A percentile compares a stretch with the other conserved stretches of the same genome.
These are phyloP conservation scores for Bruguiera parviflora DNA, from an alignment of 345 rosid species.

Conservation along the genomic window DNA sequence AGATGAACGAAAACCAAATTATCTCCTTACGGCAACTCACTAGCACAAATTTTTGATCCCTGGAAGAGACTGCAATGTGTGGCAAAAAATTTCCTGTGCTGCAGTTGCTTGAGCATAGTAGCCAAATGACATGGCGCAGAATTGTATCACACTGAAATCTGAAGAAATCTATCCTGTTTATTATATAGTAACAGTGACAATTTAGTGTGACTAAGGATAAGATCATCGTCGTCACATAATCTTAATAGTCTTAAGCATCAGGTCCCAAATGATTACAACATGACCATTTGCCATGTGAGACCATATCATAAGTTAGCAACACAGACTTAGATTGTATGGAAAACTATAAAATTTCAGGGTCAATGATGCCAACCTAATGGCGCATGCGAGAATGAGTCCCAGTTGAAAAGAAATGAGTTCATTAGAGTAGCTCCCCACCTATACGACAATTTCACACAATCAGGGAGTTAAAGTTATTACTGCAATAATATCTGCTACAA, in stretches of 20 bases:
- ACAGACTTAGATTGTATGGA: background rate
- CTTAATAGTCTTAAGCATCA: background rate
- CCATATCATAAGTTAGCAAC: background rate
- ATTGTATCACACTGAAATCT: conserved; percentile 85
- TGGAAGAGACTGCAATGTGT: conserved; percentile 92
- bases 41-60: conserved; percentile 93
- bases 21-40: conserved; percentile 40
- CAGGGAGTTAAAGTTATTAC: conserved; percentile 20
- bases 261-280: background rate
- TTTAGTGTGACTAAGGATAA: too few relatives aligned
- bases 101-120: conserved; percentile 99
- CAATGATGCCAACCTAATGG: conserved; percentile 61
- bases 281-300: background rate
- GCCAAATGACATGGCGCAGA: conserved; percentile 92
- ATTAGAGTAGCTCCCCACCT: conserved; percentile 99
- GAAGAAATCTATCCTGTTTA: conserved; percentile 9
- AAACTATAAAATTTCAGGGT: conserved; percentile 1
- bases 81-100: conserved; percentile 97
- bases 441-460: conserved; percentile 24
- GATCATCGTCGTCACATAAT: too few relatives aligned
- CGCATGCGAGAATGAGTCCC: conserved; percentile 86
- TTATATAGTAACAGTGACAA: background rate
- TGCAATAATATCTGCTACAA: background rate
- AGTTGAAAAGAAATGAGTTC: conserved; percentile 99
- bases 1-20: background rate